These are phyloP conservation scores for Apiospora aurea DNA, from an alignment of 2,329 filamentous ascomycete species.

Conservation along the genomic window DNA sequence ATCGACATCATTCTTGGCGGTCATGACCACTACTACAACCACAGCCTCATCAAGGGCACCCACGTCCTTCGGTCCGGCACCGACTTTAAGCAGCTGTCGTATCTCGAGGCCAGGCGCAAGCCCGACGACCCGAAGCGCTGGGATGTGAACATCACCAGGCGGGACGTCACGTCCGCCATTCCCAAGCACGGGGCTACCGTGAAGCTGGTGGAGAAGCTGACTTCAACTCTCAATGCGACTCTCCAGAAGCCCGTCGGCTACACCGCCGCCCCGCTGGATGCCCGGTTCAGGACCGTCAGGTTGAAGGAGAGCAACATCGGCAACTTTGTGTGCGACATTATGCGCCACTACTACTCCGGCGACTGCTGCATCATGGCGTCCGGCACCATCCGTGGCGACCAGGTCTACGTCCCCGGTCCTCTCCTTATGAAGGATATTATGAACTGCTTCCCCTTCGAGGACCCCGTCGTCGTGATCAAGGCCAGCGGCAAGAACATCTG, in stretches of 20 bases:
- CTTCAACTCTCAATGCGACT: constrained; percentile 75
- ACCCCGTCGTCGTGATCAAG: constrained; percentile 81
- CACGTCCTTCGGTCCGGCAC: constrained; percentile 88
- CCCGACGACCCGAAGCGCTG: constrained; percentile 58
- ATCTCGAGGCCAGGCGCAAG: constrained; percentile 76
- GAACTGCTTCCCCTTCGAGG: constrained; percentile 91
- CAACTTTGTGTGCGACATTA: constrained; percentile 91
- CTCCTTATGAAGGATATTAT: constrained; percentile 82
- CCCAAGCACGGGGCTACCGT: constrained; percentile 67
- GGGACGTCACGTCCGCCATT: constrained; percentile 76
- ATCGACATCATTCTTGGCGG: constrained; percentile 89
- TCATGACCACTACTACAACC: constrained; percentile 88
- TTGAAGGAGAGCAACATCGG: constrained; percentile 81
- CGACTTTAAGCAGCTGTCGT: constrained; percentile 92
- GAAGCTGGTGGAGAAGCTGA: constrained; percentile 71
- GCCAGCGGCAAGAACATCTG: constrained; percentile 75
- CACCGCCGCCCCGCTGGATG: constrained; percentile 82
- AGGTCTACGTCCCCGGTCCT: constrained; percentile 84
- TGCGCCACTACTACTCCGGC: constrained; percentile 81
- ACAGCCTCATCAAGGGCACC: constrained; percentile 77
- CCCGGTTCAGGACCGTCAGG: constrained; percentile 84
- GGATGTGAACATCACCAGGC: constrained; percentile 79
- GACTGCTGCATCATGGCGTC: constrained; percentile 87
- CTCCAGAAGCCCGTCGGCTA: constrained; percentile 85
- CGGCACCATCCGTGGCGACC: constrained; percentile 86